phyloP scores from a whole-genome alignment of 345 rosid species.

The Geranium rotundifolium region DNA sequence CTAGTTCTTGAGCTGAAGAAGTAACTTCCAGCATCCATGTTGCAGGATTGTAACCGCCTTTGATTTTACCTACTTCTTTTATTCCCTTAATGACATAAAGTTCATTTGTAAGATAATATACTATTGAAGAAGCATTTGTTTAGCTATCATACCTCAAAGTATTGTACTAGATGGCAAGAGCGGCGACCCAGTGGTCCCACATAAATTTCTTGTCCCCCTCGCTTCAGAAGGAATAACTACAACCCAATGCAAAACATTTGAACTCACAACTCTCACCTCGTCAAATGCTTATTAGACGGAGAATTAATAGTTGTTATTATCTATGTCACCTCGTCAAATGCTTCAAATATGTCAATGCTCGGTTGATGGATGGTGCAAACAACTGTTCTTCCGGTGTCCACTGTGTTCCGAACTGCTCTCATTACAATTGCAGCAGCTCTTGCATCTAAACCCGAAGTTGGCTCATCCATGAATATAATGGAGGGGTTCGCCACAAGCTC shows the following conservation, averaged over 20 bases:
- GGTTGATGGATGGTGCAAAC: constrained; percentile 96
- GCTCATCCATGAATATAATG: constrained; percentile 89
- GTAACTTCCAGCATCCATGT: constrained; percentile 55
- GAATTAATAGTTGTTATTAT: background rate
- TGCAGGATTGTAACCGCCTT: constrained; percentile 44
- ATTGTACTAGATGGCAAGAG: constrained; percentile 25
- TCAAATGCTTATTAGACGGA: no score
- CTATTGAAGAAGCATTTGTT: background rate
- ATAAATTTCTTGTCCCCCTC: constrained; percentile 44
- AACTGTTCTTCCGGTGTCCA: constrained; percentile 85
- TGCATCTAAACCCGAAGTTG: constrained; percentile 93
- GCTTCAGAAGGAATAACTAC: constrained; percentile 37
- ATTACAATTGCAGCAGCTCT: constrained; percentile 93
- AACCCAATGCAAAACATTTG: background rate
- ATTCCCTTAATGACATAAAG: constrained; percentile 14
- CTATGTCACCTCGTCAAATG: constrained; percentile 66
- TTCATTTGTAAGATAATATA: no score
- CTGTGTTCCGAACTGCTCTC: constrained; percentile 88
- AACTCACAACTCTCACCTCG: background rate
- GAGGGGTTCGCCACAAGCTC: constrained; percentile 95
- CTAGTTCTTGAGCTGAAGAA: constrained; percentile 25
- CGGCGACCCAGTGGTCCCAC: constrained; percentile 39
- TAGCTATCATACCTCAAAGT: constrained; percentile 30
- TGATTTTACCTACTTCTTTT: constrained; percentile 28
- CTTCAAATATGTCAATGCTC: constrained; percentile 84